A percentile compares a stretch with the other conserved stretches of the same genome.
Evolutionary conservation across 2,329 filamentous ascomycete genomes (phyloP).

Genomic region (Juglanconis juglandina): DNA sequence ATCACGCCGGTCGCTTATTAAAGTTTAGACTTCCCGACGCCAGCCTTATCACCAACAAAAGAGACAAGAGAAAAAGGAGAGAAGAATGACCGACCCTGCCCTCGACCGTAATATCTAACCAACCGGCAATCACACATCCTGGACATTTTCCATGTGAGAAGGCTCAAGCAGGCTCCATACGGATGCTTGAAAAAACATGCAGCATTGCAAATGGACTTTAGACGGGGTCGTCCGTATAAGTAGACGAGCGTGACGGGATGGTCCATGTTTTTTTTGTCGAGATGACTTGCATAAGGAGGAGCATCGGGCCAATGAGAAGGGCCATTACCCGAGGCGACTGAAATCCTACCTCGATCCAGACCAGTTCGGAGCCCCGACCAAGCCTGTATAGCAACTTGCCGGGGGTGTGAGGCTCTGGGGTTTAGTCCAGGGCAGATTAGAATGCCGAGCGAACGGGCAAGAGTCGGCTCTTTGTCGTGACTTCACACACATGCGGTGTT

Average conservation of each 20-base stretch:
- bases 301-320: slow-evolving; percentile 15
- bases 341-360: slow-evolving; percentile 13
- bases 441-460: neutral
- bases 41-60: neutral
- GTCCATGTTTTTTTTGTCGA: slow-evolving; percentile 13
- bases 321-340: slow-evolving; percentile 19
- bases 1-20: slow-evolving; percentile 9
- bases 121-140: neutral
- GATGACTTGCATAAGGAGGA: slow-evolving; percentile 16
- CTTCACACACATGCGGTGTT: neutral
- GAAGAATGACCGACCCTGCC: neutral
- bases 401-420: slow-evolving; percentile 5
- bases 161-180: neutral
- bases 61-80: neutral
- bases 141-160: too few species aligned
- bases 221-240: slow-evolving; percentile 2
- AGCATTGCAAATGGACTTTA: neutral
- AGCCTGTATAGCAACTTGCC: slow-evolving; percentile 9
- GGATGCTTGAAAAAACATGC: slow-evolving; percentile 1
- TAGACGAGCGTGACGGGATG: slow-evolving; percentile 9
- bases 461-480: neutral
- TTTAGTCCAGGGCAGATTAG: neutral
- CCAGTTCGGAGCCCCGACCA: slow-evolving; percentile 1
- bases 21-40: neutral
- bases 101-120: neutral